Conservation (phyloP, 1,284 basidiomycete genomes). For the Fomitopsis palustris region DNA sequence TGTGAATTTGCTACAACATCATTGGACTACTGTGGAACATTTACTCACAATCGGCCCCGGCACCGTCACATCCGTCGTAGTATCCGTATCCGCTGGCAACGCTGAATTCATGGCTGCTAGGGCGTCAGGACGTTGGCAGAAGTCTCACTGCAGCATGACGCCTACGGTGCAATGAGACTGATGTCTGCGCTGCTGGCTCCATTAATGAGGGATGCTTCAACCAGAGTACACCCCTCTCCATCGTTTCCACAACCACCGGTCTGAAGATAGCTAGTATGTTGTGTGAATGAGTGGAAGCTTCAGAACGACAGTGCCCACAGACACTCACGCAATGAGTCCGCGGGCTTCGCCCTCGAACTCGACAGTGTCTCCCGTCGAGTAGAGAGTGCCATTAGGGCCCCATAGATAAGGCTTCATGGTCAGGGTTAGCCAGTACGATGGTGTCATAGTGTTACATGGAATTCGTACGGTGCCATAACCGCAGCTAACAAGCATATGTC, state of each 20-base stretch:
- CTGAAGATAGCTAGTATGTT: neutral
- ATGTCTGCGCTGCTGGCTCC: neutral
- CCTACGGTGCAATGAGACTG: neutral
- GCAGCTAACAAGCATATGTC: neutral
- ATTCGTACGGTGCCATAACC: neutral
- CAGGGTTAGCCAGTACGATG: neutral
- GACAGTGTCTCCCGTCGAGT: neutral
- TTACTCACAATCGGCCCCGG: neutral
- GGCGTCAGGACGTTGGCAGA: too few species aligned
- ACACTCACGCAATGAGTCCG: neutral
- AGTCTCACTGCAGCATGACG: too few species aligned
- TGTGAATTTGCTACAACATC: neutral
- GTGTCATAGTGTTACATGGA: neutral
- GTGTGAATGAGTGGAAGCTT: neutral
- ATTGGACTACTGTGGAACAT: too few species aligned
- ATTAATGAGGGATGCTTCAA: neutral
- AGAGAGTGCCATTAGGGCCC: neutral
- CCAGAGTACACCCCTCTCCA: neutral
- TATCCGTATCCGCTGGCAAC: neutral
- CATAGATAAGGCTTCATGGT: neutral
- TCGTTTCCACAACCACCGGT: neutral
- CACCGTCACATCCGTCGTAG: neutral
- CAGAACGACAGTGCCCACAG: neutral
- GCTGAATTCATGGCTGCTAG: neutral
- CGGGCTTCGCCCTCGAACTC: neutral